These are phyloP conservation scores for Geosmithia putterillii DNA, from an alignment of 2,329 filamentous ascomycete genomes.

Conservation along the genomic window DNA sequence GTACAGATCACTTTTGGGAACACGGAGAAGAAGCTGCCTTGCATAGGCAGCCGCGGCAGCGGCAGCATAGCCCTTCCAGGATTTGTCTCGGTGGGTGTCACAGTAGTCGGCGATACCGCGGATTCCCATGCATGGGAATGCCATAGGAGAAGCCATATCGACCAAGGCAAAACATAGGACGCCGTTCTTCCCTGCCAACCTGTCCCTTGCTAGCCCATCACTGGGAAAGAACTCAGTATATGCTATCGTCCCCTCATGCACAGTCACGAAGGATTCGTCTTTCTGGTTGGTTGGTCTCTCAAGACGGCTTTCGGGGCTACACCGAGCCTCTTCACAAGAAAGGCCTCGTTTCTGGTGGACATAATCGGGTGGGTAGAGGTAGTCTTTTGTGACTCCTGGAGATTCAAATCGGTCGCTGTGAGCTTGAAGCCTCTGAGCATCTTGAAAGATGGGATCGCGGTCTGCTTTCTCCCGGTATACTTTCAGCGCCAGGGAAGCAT, in stretches of 20 bases:
- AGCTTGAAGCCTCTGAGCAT: too few species aligned
- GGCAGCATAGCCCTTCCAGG: slow-evolving; percentile 20
- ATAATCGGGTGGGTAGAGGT: too few species aligned
- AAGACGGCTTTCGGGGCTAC: too few species aligned
- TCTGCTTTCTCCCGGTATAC: too few species aligned
- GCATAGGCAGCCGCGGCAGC: slow-evolving; percentile 14
- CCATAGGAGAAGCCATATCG: slow-evolving; percentile 3
- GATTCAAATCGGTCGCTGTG: too few species aligned
- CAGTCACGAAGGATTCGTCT: neutral
- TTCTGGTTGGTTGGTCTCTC: too few species aligned
- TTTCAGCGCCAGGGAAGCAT: too few species aligned
- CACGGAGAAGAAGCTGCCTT: neutral
- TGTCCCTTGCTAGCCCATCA: neutral
- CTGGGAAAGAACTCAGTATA: slow-evolving; percentile 7
- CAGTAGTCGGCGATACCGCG: slow-evolving; percentile 22
- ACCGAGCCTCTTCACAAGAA: too few species aligned
- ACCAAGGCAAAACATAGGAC: slow-evolving; percentile 15
- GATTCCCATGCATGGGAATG: slow-evolving; percentile 18
- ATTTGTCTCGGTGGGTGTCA: slow-evolving; percentile 20
- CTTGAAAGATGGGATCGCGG: too few species aligned
- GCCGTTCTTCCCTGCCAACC: slow-evolving; percentile 2
- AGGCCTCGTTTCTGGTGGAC: too few species aligned
- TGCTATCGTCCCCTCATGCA: slow-evolving; percentile 8
- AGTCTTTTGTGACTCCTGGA: too few species aligned
- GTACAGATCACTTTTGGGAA: neutral